Percentiles rank a stretch among this genome's conserved stretches.
Conservation (phyloP, 2,329 filamentous ascomycete genomes). For the Rhynchosporium graminicola region DNA sequence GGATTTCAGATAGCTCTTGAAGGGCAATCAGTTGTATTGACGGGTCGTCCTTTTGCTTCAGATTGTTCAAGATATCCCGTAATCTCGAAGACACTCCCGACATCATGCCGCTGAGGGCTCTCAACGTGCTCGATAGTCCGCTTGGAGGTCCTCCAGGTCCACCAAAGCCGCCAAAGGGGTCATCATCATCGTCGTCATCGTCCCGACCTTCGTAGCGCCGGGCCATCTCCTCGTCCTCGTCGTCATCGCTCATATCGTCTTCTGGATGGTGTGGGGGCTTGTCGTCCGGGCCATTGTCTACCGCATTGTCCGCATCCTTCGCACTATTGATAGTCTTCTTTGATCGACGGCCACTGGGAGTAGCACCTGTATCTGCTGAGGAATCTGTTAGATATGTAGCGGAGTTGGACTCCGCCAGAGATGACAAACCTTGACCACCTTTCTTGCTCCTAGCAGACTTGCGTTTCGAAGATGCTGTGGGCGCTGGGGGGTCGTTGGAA, state of each 20-base stretch:
- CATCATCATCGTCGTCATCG: slow-evolving; percentile 56
- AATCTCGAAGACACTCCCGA: slow-evolving; percentile 78
- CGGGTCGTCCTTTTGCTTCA: slow-evolving; percentile 81
- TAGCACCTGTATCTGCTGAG: slow-evolving; percentile 40
- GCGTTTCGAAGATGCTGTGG: slow-evolving; percentile 66
- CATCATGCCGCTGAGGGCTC: slow-evolving; percentile 90
- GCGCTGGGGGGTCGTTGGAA: slow-evolving; percentile 56
- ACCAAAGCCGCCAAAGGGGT: slow-evolving; percentile 67
- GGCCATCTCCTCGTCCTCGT: slow-evolving; percentile 63
- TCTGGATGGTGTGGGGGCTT: slow-evolving; percentile 29
- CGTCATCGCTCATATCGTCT: slow-evolving; percentile 53
- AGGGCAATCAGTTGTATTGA: slow-evolving; percentile 89
- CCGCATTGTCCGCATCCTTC: slow-evolving; percentile 71
- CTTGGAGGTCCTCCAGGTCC: slow-evolving; percentile 62
- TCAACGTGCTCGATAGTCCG: slow-evolving; percentile 75
- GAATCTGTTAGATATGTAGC: slow-evolving; percentile 42
- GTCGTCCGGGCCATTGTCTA: slow-evolving; percentile 45
- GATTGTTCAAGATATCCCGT: slow-evolving; percentile 71
- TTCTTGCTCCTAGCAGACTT: slow-evolving; percentile 75
- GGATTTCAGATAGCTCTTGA: slow-evolving; percentile 88
- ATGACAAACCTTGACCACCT: slow-evolving; percentile 51
- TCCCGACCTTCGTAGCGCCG: slow-evolving; percentile 54
- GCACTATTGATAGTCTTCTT: slow-evolving; percentile 59
- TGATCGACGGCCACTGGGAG: slow-evolving; percentile 40
- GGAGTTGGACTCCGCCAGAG: slow-evolving; percentile 4